These are phyloP conservation scores for Nematodospora anomalae DNA, from an alignment of 1,139 yeast genomes.

Conservation along the genomic window DNA sequence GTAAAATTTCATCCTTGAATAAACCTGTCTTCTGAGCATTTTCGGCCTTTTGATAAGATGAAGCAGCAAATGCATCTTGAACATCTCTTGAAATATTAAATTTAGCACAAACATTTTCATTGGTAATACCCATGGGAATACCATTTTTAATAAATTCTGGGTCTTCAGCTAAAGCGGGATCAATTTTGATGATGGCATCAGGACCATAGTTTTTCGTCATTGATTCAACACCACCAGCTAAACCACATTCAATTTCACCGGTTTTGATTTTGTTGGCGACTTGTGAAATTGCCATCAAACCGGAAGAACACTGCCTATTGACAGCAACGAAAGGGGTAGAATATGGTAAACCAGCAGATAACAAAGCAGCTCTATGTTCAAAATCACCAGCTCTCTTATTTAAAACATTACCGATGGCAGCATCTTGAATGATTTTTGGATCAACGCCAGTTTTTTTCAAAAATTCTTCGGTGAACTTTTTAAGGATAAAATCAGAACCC, in stretches of 20 bases:
- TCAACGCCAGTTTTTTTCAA: slow-evolving; percentile 28
- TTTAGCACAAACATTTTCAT: slow-evolving; percentile 31
- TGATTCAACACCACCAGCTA: slow-evolving; percentile 47
- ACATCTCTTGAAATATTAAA: slow-evolving; percentile 58
- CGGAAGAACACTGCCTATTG: slow-evolving; percentile 44
- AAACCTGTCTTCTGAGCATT: slow-evolving; percentile 35
- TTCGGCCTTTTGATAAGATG: slow-evolving; percentile 36
- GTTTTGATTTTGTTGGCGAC: slow-evolving; percentile 32
- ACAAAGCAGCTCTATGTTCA: slow-evolving; percentile 72
- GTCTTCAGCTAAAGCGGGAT: slow-evolving; percentile 20
- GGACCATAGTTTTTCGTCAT: slow-evolving; percentile 45
- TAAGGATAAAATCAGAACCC: slow-evolving; percentile 36
- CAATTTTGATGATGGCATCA: slow-evolving; percentile 26
- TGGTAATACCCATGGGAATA: slow-evolving; percentile 71
- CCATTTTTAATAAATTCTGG: slow-evolving; percentile 23
- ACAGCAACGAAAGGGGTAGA: slow-evolving; percentile 37
- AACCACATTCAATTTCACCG: slow-evolving; percentile 34
- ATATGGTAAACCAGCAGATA: slow-evolving; percentile 36
- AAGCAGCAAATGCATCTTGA: slow-evolving; percentile 50
- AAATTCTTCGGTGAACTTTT: slow-evolving; percentile 29
- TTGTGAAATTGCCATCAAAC: slow-evolving; percentile 38
- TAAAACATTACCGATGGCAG: slow-evolving; percentile 78
- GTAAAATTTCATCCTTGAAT: slow-evolving; percentile 38
- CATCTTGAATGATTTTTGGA: slow-evolving; percentile 57
- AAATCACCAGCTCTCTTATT: slow-evolving; percentile 85